These are phyloP conservation scores for Malus domestica DNA, from an alignment of 306 rosid species.

Conservation along the genomic window DNA sequence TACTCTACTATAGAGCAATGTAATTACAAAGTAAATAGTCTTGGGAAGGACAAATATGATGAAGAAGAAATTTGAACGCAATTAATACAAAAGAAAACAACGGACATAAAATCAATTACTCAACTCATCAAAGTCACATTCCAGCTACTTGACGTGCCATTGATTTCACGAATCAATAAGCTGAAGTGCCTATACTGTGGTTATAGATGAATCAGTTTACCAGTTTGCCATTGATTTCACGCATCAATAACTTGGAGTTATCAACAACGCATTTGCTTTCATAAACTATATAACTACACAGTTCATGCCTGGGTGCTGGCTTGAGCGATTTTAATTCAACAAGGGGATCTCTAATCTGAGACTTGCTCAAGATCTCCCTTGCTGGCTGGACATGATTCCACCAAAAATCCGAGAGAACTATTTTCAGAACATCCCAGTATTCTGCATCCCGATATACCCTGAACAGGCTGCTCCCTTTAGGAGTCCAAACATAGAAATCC, in stretches of 20 bases:
- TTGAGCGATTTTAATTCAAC: conserved; percentile 37
- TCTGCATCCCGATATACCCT: conserved; percentile 48
- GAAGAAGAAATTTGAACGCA: no score
- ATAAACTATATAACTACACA: conserved; percentile 46
- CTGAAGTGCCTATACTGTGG: neutral
- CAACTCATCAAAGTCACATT: neutral
- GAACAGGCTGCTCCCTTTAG: conserved; percentile 75
- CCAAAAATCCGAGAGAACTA: conserved; percentile 75
- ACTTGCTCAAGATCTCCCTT: conserved; percentile 40
- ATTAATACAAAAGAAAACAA: no score
- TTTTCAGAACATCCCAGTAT: conserved; percentile 59
- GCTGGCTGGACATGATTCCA: conserved; percentile 80
- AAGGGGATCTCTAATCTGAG: conserved; percentile 43
- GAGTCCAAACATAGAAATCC: conserved; percentile 88
- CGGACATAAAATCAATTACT: neutral
- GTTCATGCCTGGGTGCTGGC: conserved; percentile 69
- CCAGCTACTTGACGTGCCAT: neutral
- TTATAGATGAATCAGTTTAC: conserved; percentile 23
- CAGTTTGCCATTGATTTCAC: conserved; percentile 57
- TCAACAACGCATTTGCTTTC: conserved; percentile 48
- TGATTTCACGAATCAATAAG: no score
- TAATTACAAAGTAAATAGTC: no score
- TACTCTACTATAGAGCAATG: no score
- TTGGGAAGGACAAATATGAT: no score
- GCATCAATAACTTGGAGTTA: conserved; percentile 52